Evolutionary conservation across 1,284 basidiomycete species (phyloP), one percentile per base, ranked within the genome.

Genomic region (Microbotryum scabiosae): DNA sequence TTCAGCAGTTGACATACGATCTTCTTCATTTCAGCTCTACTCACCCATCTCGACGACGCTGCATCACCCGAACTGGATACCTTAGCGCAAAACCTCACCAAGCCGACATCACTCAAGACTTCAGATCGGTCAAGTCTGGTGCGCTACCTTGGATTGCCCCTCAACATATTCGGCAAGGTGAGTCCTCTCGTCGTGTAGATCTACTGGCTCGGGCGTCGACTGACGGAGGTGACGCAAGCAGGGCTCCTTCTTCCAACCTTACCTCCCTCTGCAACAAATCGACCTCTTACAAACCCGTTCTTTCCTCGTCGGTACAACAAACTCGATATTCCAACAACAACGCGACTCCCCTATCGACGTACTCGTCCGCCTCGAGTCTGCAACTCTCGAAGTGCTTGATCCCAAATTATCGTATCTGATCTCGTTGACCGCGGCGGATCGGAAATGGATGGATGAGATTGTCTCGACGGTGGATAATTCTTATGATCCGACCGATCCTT

Each of bases 241-340:
- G 84, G 89, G 90, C 67, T 82, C 91, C 2, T 93, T 97, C 78
- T 99, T 98, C 78, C 94, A 99, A 75, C 96, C 94, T 1, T 99
- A 97, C 75, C 80, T 98, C 25, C 94, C 94, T 0, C 76, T 99
- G 9, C 94, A 99, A 75, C 93, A 99, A 75, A 81, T 97, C 20
- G 94, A 97, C 68, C 82, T 92, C 77, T 77, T 96, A 47, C 85
- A 82, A 69, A 85, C 87, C 4, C 80, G 81, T 50, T 85, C 86
- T 63, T 98, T 88, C 86, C 79, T 99, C 23, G 78, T 79, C 5
- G 82, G 94, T 12, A 92, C 90, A 65, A 98, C 94, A 9, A 99
- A 98, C 75, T 85, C 87, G 52, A 97, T 99, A 69, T 90, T 97
- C 48, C 91, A 90, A 16, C 88, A 94, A 69, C 91, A 96, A 75